Conservation (phyloP, 148 eudicot species). For the Persicaria maculosa region DNA sequence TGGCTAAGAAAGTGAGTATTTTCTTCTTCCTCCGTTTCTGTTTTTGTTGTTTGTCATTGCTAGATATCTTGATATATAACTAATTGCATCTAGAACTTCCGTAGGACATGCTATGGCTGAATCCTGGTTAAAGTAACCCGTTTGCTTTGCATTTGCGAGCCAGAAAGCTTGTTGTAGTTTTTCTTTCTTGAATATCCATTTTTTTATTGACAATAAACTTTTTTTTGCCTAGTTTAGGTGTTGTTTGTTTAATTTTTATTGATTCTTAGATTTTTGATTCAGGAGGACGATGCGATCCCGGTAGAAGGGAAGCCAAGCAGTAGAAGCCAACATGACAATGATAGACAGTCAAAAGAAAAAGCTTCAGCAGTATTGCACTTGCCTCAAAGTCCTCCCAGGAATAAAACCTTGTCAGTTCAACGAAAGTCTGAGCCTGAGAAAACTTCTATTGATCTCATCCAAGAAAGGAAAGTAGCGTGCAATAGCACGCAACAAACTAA, state of each 20-base stretch:
- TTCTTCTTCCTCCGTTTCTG: background rate
- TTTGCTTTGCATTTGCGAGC: background rate
- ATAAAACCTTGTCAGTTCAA: slow-evolving; percentile 16
- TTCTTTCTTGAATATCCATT: background rate
- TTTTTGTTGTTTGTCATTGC: background rate
- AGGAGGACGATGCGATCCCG: slow-evolving; percentile 45
- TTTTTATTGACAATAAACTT: background rate
- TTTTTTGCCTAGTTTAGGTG: background rate
- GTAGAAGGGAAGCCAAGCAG: slow-evolving; percentile 33
- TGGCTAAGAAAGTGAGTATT: slow-evolving; percentile 45
- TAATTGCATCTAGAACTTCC: background rate
- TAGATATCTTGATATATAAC: background rate
- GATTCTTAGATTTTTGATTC: slow-evolving; percentile 5
- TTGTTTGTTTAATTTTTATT: background rate
- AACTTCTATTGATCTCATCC: slow-evolving; percentile 20
- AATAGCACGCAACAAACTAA: slow-evolving; percentile 27
- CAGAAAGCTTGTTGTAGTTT: background rate
- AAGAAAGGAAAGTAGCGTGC: slow-evolving; percentile 31
- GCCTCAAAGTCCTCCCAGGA: slow-evolving; percentile 46
- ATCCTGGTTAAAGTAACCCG: background rate
- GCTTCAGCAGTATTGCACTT: slow-evolving; percentile 18
- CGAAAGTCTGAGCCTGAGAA: slow-evolving; percentile 28
- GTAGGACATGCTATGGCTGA: background rate
- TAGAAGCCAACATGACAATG: slow-evolving; percentile 31
- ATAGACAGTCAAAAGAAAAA: slow-evolving; percentile 26